A percentile compares a stretch with the other conserved stretches of the same genome.
Evolutionary conservation across 2,329 filamentous ascomycete genomes (phyloP).

Genomic region (Immersiporthe knoxdaviesiana): DNA sequence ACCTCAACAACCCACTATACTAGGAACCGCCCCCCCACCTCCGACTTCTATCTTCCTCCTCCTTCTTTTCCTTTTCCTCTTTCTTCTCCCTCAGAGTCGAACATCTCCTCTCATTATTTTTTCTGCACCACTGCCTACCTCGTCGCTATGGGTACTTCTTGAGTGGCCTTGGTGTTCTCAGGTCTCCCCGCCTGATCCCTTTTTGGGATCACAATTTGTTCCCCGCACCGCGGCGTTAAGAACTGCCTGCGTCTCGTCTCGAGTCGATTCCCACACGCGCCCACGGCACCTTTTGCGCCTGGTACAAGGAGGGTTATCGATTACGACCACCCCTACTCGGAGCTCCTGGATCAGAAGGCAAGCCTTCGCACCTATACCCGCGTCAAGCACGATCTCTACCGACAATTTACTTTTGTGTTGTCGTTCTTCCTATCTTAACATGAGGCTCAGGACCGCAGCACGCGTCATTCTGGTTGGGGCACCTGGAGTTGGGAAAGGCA

Average conservation of each 20-base stretch:
- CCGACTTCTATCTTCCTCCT: constrained; percentile 1
- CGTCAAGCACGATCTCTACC: constrained; percentile 22
- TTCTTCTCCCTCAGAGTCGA: not conserved
- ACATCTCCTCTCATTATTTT: constrained; percentile 14
- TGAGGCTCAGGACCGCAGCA: constrained; percentile 78
- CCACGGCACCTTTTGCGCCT: not conserved
- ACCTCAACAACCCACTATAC: not conserved
- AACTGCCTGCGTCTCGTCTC: not conserved
- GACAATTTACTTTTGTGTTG: not conserved
- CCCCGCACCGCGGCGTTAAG: constrained; percentile 17
- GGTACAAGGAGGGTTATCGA: not conserved
- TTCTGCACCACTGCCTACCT: constrained; percentile 16
- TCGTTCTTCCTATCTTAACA: constrained; percentile 38
- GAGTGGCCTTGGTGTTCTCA: constrained; percentile 11
- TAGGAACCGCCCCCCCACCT: not conserved
- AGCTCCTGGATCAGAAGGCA: constrained; percentile 23
- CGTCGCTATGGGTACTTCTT: constrained; percentile 31
- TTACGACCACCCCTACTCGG: constrained; percentile 2
- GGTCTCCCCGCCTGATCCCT: constrained; percentile 22
- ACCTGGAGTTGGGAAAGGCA: constrained; percentile 96
- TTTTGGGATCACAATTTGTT: constrained; percentile 24
- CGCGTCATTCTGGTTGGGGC: constrained; percentile 94
- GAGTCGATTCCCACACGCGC: not conserved
- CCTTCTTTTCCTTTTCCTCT: constrained; percentile 2
- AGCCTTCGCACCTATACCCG: constrained; percentile 25